Base-by-base conservation (phyloP, 768 basidiomycete species). In the Termitomyces sp. region DNA sequence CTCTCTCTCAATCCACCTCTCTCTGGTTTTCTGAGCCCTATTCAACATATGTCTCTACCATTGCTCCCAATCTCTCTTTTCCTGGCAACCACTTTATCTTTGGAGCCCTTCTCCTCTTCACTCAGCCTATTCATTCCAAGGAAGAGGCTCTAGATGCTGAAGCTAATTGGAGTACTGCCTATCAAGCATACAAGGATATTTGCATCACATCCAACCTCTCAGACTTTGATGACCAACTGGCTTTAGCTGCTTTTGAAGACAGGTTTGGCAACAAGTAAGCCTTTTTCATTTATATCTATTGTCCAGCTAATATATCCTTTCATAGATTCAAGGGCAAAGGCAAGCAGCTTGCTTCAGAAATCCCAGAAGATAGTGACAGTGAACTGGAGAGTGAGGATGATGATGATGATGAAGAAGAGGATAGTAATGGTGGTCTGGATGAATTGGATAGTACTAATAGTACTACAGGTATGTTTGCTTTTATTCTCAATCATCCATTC, bases 31-130 rank as follows among this genome's bases (percentile, higher is more conserved):
- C 1, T 19, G 1, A 40, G n/a, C n/a, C 39, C 1, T n/a, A n/a
- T 19, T 1, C 2, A 1, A 3, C 1, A 1, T 40, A 19, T 40
- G 7, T 19, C n/a, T 0, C 9, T 0, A 0, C 0, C n/a, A 40
- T 7, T 6, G 5, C 1, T 39, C 5, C 37, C 37, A 3, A 0
- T 2, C 16, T 39, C 2, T 7, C 5, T 7, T 39, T 17, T 17
- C 5, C 37, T 39, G 37, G 16, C 16, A 1, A 1, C 5, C 3
- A 17, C 1, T 39, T 16, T 3, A 39, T 39, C 6, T 39, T 14
- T 39, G 16, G 16, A 5, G 14, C 17, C 4, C 16, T 39, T 17
- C 37, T 17, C 6, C 16, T 39, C 37, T 39, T 39, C 5, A 17
- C 2, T 7, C 5, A 17, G 16, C 16, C 16, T 6, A 17, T 39